Percentiles rank a stretch among this genome's conserved stretches.
phyloP scores from a whole-genome alignment of 495 filamentous ascomycete genomes.

The Trichoderma virens region DNA sequence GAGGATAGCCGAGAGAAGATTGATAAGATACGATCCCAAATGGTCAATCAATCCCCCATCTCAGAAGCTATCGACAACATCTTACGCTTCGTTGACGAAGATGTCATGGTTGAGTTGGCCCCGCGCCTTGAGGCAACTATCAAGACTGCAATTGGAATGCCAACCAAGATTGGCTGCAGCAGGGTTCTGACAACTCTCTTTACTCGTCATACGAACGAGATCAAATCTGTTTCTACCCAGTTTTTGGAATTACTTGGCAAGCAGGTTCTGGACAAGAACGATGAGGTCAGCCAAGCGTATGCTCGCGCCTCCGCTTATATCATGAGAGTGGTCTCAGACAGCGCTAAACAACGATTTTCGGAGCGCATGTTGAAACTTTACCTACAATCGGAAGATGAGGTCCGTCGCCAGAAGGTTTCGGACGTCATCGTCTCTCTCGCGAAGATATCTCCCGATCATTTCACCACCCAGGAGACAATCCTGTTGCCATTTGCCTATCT shows the following conservation, averaged over 20 bases:
- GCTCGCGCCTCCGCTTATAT: slow-evolving; percentile 82
- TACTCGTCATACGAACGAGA: slow-evolving; percentile 63
- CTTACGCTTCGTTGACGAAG: slow-evolving; percentile 73
- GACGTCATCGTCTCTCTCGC: slow-evolving; percentile 73
- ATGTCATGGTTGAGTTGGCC: slow-evolving; percentile 64
- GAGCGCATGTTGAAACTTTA: slow-evolving; percentile 64
- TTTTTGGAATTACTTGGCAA: slow-evolving; percentile 73
- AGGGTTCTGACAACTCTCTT: slow-evolving; percentile 81
- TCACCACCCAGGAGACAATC: slow-evolving; percentile 63
- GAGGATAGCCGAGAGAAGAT: slow-evolving; percentile 82
- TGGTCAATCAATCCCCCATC: slow-evolving; percentile 77
- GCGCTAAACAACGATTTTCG: slow-evolving; percentile 59
- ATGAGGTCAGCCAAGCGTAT: slow-evolving; percentile 80
- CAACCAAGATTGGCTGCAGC: slow-evolving; percentile 84
- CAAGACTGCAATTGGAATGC: slow-evolving; percentile 79
- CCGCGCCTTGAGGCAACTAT: slow-evolving; percentile 66
- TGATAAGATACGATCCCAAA: slow-evolving; percentile 73
- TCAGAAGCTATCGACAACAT: slow-evolving; percentile 90
- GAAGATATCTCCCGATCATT: slow-evolving; percentile 83
- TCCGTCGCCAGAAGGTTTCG: slow-evolving; percentile 61
- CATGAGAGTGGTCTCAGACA: slow-evolving; percentile 62
- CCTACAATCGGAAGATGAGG: slow-evolving; percentile 69
- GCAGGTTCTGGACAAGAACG: slow-evolving; percentile 79
- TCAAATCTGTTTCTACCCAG: slow-evolving; percentile 66
- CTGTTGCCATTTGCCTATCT: slow-evolving; percentile 84